Conservation (phyloP, 2,329 filamentous ascomycete genomes). For the Cytospora chrysosperma region DNA sequence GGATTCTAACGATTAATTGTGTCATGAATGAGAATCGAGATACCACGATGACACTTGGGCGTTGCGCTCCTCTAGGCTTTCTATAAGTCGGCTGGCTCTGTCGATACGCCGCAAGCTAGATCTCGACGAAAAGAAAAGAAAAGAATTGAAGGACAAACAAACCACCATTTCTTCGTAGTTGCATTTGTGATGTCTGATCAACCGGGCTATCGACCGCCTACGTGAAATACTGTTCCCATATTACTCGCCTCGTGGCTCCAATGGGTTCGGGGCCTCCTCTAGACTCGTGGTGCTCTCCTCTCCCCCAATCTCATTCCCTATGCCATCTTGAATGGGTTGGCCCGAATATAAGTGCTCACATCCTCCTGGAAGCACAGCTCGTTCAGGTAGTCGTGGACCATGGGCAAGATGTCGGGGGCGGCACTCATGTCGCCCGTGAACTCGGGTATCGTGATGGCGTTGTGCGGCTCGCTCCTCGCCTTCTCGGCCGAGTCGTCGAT, state of each 20-base stretch:
- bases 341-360: slow-evolving; percentile 61
- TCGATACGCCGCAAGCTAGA: slow-evolving; percentile 6
- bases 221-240: background rate
- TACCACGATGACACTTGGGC: slow-evolving; percentile 13
- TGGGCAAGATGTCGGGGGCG: slow-evolving; percentile 47
- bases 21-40: slow-evolving; percentile 19
- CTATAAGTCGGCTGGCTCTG: slow-evolving; percentile 12
- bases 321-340: slow-evolving; percentile 47
- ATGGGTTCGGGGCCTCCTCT: background rate
- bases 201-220: background rate
- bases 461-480: slow-evolving; percentile 77
- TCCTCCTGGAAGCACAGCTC: slow-evolving; percentile 53
- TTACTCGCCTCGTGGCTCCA: background rate
- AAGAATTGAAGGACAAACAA: slow-evolving; percentile 12
- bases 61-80: slow-evolving; percentile 9
- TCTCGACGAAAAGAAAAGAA: slow-evolving; percentile 18
- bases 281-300: background rate
- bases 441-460: slow-evolving; percentile 78
- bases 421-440: slow-evolving; percentile 55
- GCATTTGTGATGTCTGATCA: too few species aligned
- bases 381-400: slow-evolving; percentile 63
- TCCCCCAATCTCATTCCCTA: slow-evolving; percentile 20
- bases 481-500: slow-evolving; percentile 85
- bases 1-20: slow-evolving; percentile 21
- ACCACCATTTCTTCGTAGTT: background rate